Conservation (phyloP, 495 filamentous ascomycete species). For the Paragyromitra xinjiangensis region DNA sequence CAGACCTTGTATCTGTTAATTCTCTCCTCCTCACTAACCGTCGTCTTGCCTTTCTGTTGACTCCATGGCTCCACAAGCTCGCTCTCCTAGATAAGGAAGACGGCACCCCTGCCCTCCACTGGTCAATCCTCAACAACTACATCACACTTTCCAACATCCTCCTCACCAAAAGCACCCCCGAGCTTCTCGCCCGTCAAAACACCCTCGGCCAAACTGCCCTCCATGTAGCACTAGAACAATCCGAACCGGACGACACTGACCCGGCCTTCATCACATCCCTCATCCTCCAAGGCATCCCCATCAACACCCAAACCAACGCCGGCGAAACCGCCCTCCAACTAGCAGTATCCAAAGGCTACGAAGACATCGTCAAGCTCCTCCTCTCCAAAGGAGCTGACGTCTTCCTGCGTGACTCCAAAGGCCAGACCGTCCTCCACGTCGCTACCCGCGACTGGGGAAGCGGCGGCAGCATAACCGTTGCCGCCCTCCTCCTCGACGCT, state of each 20-base stretch:
- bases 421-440: conserved; percentile 54
- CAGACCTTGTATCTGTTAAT: conserved; percentile 14
- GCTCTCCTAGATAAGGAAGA: conserved; percentile 38
- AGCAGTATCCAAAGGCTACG: conserved; percentile 36
- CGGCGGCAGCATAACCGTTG: conserved; percentile 31
- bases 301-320: conserved; percentile 1
- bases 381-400: conserved; percentile 43
- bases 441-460: conserved; percentile 50
- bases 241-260: background rate
- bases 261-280: conserved; percentile 6
- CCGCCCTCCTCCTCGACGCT: conserved; percentile 10
- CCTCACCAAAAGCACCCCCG: conserved; percentile 6
- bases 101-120: conserved; percentile 42
- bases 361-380: conserved; percentile 40
- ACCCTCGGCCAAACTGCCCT: conserved; percentile 21
- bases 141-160: conserved; percentile 15
- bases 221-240: conserved; percentile 29
- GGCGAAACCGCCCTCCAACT: conserved; percentile 49
- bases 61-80: conserved; percentile 34
- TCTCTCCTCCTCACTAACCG: conserved; percentile 22
- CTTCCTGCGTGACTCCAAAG: conserved; percentile 31
- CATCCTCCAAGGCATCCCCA: conserved; percentile 1
- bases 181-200: conserved; percentile 24
- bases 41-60: conserved; percentile 31
- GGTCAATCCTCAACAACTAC: conserved; percentile 1